Percentiles rank a stretch among this genome's conserved stretches.
These are phyloP conservation scores for Spergularia bocconei DNA, from an alignment of 148 eudicot species.

Conservation along the genomic window DNA sequence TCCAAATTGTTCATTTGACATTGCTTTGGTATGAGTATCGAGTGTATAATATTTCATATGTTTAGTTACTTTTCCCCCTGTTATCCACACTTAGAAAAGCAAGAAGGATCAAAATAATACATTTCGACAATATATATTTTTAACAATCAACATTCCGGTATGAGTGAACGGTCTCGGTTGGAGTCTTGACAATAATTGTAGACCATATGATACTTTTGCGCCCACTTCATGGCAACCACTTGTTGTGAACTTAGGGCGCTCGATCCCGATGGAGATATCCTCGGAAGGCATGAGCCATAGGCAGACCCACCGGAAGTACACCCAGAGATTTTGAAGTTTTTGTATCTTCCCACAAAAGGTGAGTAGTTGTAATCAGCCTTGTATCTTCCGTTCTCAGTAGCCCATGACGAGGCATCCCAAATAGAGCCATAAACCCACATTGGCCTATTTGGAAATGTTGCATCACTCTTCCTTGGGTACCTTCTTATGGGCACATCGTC, in stretches of 20 bases:
- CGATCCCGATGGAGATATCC: constrained; percentile 49
- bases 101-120: too few relatives aligned
- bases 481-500: constrained; percentile 96
- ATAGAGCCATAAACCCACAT: constrained; percentile 95
- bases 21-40: too few relatives aligned
- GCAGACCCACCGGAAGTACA: constrained; percentile 51
- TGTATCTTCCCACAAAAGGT: constrained; percentile 72
- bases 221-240: constrained; percentile 61
- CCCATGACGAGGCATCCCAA: constrained; percentile 99
- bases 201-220: constrained; percentile 54
- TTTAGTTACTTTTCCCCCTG: not conserved
- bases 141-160: constrained; percentile 72
- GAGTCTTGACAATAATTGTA: constrained; percentile 76
- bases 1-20: too few relatives aligned
- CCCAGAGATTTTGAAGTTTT: constrained; percentile 70
- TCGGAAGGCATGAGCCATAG: constrained; percentile 50
- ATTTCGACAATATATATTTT: not conserved
- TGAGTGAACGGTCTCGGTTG: constrained; percentile 69
- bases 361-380: constrained; percentile 88
- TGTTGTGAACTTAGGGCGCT: constrained; percentile 61
- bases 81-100: too few relatives aligned
- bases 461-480: constrained; percentile 71
- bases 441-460: constrained; percentile 86
- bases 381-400: constrained; percentile 87
- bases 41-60: too few relatives aligned